Base-by-base conservation (phyloP, 2,329 filamentous ascomycete genomes). In the Epichloe festucae region DNA sequence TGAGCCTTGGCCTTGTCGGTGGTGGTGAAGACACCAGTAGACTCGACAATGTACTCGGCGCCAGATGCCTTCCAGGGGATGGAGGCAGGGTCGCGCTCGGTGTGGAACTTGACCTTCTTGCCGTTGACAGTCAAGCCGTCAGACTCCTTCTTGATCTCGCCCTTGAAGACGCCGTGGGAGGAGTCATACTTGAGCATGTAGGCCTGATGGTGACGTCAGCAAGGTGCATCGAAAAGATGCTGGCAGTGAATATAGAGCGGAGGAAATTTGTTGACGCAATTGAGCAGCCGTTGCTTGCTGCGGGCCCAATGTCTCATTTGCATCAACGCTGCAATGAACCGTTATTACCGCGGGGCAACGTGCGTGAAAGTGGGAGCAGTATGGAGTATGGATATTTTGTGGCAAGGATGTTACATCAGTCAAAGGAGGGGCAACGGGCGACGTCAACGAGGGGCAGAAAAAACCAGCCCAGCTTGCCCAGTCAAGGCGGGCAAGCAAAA, bases 121-220 rank as follows among this genome's bases (percentile, higher is more conserved):
- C 88, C 89, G 74, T 96, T 91, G 79, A 97, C 84, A 63, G 84
- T 73, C 62, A 98, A 82, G 70, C 85, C 79, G 65, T 78, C 82
- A 62, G 71, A 71, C 56, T 82, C 77, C 69, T 85, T 76, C 73
- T 83, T 73, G 73, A 97, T 82, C 56, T 85, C 84, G 64, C 91
- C 91, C 80, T 96, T 94, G 87, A 97, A 98, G 71, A 81, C 71
- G 64, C 93, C 93, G 82, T 98, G 93, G 73, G 87, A 89, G 65
- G 87, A 89, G 81, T 98, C 93, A 74, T 97, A 97, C 81, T 95
- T 94, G 77, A 98, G 86, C 93, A 97, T 97, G 84, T 97, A 97
- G 70, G 87, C 88, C 89, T 95, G 31, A 17, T 23, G 4, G 15
- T 5, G 15, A 47, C n/a, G 17, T 54, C 35, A 41, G 51, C 51